phyloP scores from a whole-genome alignment of 2,329 filamentous ascomycete species.

The Sporothrix inflata region DNA sequence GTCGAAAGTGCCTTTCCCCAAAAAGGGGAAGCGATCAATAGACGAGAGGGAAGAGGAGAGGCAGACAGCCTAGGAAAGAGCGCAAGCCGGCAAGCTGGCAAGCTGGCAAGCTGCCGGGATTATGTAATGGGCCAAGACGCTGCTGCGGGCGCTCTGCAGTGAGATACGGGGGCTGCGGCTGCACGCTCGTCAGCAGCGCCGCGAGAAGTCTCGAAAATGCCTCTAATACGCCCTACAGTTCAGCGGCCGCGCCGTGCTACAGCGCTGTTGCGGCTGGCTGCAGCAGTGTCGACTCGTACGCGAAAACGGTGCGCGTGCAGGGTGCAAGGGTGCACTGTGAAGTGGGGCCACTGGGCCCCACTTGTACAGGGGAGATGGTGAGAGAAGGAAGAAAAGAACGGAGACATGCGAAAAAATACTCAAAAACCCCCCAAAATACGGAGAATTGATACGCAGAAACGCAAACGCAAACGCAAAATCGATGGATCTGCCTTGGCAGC shows the following conservation, averaged over 20 bases:
- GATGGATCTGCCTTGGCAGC: background rate
- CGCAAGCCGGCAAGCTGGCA: background rate
- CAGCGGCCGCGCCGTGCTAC: conserved; percentile 6
- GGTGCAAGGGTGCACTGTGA: background rate
- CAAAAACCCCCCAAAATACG: background rate
- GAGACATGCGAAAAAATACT: background rate
- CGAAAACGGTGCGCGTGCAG: background rate
- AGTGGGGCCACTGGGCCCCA: too few species aligned
- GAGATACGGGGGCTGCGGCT: background rate
- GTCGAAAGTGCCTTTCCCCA: too few species aligned
- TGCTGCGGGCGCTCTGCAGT: background rate
- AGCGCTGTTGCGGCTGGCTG: conserved; percentile 1
- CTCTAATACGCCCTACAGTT: background rate
- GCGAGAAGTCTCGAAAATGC: background rate
- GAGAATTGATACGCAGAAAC: too few species aligned
- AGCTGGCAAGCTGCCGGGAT: background rate
- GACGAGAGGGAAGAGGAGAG: too few species aligned
- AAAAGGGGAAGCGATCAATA: too few species aligned
- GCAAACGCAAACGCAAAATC: too few species aligned
- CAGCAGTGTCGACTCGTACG: conserved; percentile 3
- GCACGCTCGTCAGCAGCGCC: too few species aligned
- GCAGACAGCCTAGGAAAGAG: background rate
- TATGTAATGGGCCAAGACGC: conserved; percentile 14
- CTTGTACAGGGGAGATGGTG: too few species aligned
- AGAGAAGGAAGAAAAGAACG: too few species aligned